Base-by-base conservation (phyloP, 192 early-diverging fungal genomes). In the Kappamyces sp. region DNA sequence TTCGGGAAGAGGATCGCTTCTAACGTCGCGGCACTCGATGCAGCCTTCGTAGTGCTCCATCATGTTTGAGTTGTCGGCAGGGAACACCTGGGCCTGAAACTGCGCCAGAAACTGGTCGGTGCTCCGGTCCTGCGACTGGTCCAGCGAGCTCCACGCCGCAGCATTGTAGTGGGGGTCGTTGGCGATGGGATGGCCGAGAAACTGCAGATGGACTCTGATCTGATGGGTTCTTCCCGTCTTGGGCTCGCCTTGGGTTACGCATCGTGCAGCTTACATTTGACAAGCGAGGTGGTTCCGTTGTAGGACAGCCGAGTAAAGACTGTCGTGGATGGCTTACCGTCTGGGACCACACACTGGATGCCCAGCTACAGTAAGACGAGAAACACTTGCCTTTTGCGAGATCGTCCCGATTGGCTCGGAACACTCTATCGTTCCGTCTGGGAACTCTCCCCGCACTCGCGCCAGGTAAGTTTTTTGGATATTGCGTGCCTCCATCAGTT, bases 131-230 rank as follows among this genome's bases (percentile, higher is more conserved):
- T 1, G 65, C 41, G 3, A 67, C 49, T 2, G 62, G 63, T 4
- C 77, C 76, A 52, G 83, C 75, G 23, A 88, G 86, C 87, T 90
- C 91, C 92, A 97, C 0, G 85, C 72, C 1, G 83, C 78, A 6
- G 62, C 82, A 48, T 84, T 78, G 70, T 98, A 98, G 1, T 97
- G 60, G 8, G 96, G 96, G 63, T 98, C 96, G 62, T 98, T 97
- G 15, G 87, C 90, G 53, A 98, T 96, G 1, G 94, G 93, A 52
- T 82, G 80, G 3, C 96, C 96, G 0, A 98, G 77, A 62, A 84
- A 93, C 72, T 92, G 90, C 36, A 98, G 66, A 62, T 98, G 96
- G 44, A 98, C 94, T 37, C 96, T 85, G 60, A 98, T 97, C 73
- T 98, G 96, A 58, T 98, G 96, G 8, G 94, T 97, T 35, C 96